Evolutionary conservation across 2,329 filamentous ascomycete genomes (phyloP).

Genomic region (Allantophomopsis lycopodina): DNA sequence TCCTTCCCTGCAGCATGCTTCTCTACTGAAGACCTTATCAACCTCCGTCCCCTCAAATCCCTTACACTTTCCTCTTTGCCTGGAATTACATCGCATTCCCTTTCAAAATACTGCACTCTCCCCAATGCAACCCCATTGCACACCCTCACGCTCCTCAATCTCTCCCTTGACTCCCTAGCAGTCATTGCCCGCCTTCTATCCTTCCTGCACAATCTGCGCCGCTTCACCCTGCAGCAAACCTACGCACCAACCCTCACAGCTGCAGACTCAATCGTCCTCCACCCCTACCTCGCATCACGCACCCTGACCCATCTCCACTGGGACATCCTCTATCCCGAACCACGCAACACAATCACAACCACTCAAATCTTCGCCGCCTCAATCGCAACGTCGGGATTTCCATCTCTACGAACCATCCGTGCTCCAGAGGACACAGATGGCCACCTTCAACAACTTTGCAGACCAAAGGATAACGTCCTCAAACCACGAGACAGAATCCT

Average conservation of each 20-base stretch:
- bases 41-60: constrained; percentile 37
- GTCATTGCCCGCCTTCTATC: constrained; percentile 44
- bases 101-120: constrained; percentile 41
- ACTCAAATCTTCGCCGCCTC: constrained; percentile 50
- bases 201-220: constrained; percentile 32
- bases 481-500: background rate
- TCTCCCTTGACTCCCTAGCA: constrained; percentile 39
- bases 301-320: constrained; percentile 44
- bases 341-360: constrained; percentile 24
- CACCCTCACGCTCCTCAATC: constrained; percentile 39
- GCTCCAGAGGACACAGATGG: constrained; percentile 58
- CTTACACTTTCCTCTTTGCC: constrained; percentile 40
- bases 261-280: constrained; percentile 38
- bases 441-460: constrained; percentile 54
- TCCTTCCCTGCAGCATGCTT: constrained; percentile 37
- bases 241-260: constrained; percentile 36
- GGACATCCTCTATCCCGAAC: constrained; percentile 36
- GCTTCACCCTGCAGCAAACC: constrained; percentile 40
- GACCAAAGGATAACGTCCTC: constrained; percentile 10
- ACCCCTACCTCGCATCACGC: constrained; percentile 45
- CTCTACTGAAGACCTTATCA: constrained; percentile 38
- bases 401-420: constrained; percentile 42
- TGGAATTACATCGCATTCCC: constrained; percentile 39
- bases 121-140: constrained; percentile 29
- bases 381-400: constrained; percentile 49